These are phyloP conservation scores for Zostera marina DNA, from an alignment of 116 monocot genomes.

Conservation along the genomic window DNA sequence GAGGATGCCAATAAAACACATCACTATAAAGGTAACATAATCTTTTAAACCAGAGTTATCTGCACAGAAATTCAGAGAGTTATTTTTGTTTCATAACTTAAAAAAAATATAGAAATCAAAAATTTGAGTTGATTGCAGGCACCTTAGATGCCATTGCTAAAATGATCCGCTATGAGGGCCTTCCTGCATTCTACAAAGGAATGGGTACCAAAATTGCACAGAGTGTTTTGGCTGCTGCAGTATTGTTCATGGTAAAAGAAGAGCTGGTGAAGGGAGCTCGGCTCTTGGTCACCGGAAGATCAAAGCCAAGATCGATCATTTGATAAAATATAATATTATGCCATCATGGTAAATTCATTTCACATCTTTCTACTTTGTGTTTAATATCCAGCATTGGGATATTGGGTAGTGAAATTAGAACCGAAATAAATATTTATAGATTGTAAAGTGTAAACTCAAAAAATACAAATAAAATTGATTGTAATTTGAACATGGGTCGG, in stretches of 20 bases:
- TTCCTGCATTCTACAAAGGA: conserved; percentile 52
- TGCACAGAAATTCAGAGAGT: too few relatives aligned
- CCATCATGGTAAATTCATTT: background rate
- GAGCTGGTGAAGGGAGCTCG: conserved; percentile 65
- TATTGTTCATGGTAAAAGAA: conserved; percentile 84
- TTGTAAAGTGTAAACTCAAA: too few relatives aligned
- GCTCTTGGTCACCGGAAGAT: conserved; percentile 32
- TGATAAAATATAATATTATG: background rate
- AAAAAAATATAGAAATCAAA: too few relatives aligned
- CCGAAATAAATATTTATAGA: too few relatives aligned
- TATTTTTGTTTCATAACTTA: too few relatives aligned
- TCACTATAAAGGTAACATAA: conserved; percentile 49
- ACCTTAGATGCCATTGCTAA: conserved; percentile 67
- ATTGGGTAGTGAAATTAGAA: too few relatives aligned
- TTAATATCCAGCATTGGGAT: too few relatives aligned
- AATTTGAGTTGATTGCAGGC: conserved; percentile 20
- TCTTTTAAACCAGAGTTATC: background rate
- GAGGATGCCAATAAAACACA: conserved; percentile 35
- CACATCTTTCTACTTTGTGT: too few relatives aligned
- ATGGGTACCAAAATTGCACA: conserved; percentile 82
- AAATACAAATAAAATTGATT: too few relatives aligned
- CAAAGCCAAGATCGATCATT: conserved; percentile 12
- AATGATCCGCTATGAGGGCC: conserved; percentile 64
- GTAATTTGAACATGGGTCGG: too few relatives aligned
- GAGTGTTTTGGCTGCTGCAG: conserved; percentile 71